Evolutionary conservation across 768 basidiomycete genomes (phyloP), one percentile per base, ranked within the genome.

Genomic region (Rhodosporidiobolus odoratus): DNA sequence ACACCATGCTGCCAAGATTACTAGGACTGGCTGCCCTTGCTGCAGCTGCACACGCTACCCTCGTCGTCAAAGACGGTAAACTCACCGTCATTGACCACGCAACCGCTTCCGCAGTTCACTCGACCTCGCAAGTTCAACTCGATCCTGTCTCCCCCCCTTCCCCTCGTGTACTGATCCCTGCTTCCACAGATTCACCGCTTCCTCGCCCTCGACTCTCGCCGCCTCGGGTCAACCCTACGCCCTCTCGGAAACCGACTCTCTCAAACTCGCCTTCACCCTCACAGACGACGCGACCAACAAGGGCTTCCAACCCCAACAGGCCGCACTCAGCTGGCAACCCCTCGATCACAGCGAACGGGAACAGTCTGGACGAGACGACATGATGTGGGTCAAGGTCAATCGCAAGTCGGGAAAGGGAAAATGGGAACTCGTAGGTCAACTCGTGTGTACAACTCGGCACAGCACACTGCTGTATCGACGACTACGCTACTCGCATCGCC

Each of bases 371-470:
- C 16, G 54, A 56, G 66, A 74, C 30, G 40, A 35, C 8, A 25
- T 34, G 1, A 10, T 17, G 8, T 41, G 30, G 1, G 57, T 66
- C 61, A 75, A 71, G 53, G 70, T 75, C 35, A 45, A 56, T 35
- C 16, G 54, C 1, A 38, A 27, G 35, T 47, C 48, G 8, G 74
- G 74, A 19, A 75, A 69, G 41, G 74, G 54, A 0, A 62, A 53
- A 23, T 69, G 52, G 41, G 74, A 75, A 23, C 57, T 75, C 30
- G 73, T 70, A n/a, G n/a, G n/a, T n/a, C n/a, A n/a, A n/a, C n/a
- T n/a, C n/a, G n/a, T n/a, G n/a, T n/a, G n/a, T n/a, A n/a, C n/a
- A n/a, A n/a, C n/a, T n/a, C n/a, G n/a, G n/a, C n/a, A n/a, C n/a
- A n/a, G n/a, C n/a, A 32, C 38, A 68, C 60, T 17, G 25, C 25